These are phyloP conservation scores for Haplographium delicatum DNA, from an alignment of 495 filamentous ascomycete species.

Conservation along the genomic window DNA sequence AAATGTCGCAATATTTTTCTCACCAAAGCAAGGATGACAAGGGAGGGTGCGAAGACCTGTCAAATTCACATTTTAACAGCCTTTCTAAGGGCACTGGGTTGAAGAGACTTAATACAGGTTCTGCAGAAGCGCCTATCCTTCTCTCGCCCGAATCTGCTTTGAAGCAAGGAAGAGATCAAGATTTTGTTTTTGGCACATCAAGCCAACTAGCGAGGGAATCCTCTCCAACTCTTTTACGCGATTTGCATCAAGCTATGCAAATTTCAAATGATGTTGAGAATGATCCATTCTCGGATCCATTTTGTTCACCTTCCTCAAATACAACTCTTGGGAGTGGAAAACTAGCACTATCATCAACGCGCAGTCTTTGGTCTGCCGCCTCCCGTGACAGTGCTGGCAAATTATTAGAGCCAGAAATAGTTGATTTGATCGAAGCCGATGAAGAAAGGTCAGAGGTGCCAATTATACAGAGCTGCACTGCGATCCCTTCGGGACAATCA, in stretches of 20 bases:
- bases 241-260: conserved; percentile 65
- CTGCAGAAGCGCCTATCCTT: conserved; percentile 43
- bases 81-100: conserved; percentile 25
- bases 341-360: conserved; percentile 12
- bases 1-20: conserved; percentile 32
- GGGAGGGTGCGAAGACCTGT: conserved; percentile 14
- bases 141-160: conserved; percentile 70
- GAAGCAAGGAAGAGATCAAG: conserved; percentile 62
- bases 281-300: conserved; percentile 31
- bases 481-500: no score
- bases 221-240: conserved; percentile 60
- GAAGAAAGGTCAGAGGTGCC: no score
- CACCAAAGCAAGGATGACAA: conserved; percentile 13
- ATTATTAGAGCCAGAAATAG: conserved; percentile 50
- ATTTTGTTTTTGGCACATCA: conserved; percentile 87
- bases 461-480: no score
- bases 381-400: conserved; percentile 58
- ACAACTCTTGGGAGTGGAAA: background rate
- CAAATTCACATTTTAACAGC: conserved; percentile 14
- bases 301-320: background rate
- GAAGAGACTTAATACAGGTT: conserved; percentile 44
- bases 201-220: conserved; percentile 80
- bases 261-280: conserved; percentile 44
- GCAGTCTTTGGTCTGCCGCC: conserved; percentile 61
- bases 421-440: conserved; percentile 53